Evolutionary conservation across 306 rosid genomes (phyloP), one percentile per base, ranked within the genome.

Genomic region (Malus domestica): DNA sequence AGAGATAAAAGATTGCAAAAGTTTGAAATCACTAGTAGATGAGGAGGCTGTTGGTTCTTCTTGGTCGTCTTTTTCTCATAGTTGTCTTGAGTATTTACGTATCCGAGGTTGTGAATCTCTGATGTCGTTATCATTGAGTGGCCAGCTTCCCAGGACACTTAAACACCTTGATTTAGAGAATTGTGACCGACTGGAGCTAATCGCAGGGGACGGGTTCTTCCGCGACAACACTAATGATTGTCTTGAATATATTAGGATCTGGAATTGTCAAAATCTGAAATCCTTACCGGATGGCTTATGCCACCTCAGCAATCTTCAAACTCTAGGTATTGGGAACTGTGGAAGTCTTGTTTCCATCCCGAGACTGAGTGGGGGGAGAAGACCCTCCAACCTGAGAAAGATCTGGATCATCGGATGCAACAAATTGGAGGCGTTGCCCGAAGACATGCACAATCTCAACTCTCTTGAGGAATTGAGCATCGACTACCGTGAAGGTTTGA

Each of bases 251-350:
- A 4, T 60, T 25, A 0, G 0, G 0, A 60, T 60, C 1, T 0
- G 0, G 0, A 0, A 0, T 1, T 60, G 66, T 20, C 66, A 1
- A 60, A 59, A 59, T 59, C 8, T 59, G 32, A 59, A 25, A 25
- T 23, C 16, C 9, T 60, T 60, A 60, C 33, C 65, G 4, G 62
- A n/a, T 10, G 62, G 29, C 29, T 23, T 57, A 57, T 57, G 62
- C 29, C 29, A n/a, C 62, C 29, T 57, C 62, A 57, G 10, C 62
- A 57, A 57, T 9, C 61, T 57, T 57, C 27, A 18, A 2, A 0
- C 1, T 0, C 19, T n/a, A 8, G 0, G 0, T 1, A n/a, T 57
- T 19, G 0, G 0, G 0, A 0, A 1, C 0, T 57, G 61, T 57
- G 23, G 27, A 20, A 57, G 61, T 57, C 61, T 57, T 1, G 61